Evolutionary conservation across 2,329 filamentous ascomycete species (phyloP).

Genomic region (Exophiala phaeomuriformis): DNA sequence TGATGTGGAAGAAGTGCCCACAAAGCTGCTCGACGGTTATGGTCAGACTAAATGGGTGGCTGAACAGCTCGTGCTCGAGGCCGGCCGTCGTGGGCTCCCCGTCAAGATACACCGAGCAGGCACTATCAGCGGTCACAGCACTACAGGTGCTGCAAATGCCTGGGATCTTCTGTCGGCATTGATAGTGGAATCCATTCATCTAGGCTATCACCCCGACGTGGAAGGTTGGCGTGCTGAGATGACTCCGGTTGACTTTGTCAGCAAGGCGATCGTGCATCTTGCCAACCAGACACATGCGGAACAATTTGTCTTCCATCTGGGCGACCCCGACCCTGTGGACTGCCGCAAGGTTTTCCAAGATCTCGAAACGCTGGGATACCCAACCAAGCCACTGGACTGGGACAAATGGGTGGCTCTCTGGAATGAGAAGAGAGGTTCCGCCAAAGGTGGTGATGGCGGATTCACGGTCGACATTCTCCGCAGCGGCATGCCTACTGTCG

Average conservation of each 20-base stretch:
- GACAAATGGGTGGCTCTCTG: conserved; percentile 68
- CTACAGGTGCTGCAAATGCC: conserved; percentile 66
- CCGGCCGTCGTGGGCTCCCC: conserved; percentile 60
- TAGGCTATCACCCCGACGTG: conserved; percentile 63
- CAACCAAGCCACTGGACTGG: conserved; percentile 59
- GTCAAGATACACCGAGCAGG: conserved; percentile 65
- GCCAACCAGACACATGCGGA: conserved; percentile 56
- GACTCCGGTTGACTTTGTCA: conserved; percentile 77
- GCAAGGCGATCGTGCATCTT: conserved; percentile 63
- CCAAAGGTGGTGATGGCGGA: conserved; percentile 60
- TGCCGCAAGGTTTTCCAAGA: conserved; percentile 58
- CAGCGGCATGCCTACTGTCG: conserved; percentile 69
- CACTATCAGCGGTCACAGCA: conserved; percentile 71
- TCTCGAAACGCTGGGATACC: conserved; percentile 61
- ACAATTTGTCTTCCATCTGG: conserved; percentile 65
- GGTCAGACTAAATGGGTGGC: conserved; percentile 78
- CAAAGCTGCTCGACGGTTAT: conserved; percentile 64
- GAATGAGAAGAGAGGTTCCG: conserved; percentile 60
- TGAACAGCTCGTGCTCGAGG: conserved; percentile 65
- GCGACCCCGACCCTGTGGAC: conserved; percentile 63
- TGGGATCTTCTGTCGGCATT: conserved; percentile 71
- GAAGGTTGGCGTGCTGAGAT: conserved; percentile 73
- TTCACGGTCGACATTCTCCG: conserved; percentile 74
- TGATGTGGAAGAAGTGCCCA: conserved; percentile 59
- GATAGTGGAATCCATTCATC: conserved; percentile 67